phyloP scores from a whole-genome alignment of 805 yeast species.

The Tetrapisispora iriomotensis region DNA sequence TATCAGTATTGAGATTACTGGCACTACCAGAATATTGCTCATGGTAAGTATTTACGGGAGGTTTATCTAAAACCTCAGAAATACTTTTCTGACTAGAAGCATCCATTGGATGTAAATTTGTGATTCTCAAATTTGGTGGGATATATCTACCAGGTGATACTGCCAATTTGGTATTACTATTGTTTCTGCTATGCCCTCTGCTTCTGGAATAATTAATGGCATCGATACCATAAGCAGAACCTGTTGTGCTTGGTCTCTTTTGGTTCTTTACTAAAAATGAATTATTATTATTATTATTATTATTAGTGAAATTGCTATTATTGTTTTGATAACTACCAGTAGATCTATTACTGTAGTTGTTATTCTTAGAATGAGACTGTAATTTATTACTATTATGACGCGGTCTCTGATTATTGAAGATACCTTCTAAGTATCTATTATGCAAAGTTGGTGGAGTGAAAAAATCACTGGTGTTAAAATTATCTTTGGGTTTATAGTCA shows the following conservation, averaged over 20 bases:
- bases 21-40: constrained; percentile 13
- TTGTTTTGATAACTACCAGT: not conserved
- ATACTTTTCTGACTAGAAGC: constrained; percentile 18
- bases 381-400: constrained; percentile 16
- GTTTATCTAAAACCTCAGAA: constrained; percentile 16
- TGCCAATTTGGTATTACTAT: constrained; percentile 6
- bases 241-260: constrained; percentile 20
- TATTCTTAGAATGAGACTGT: constrained; percentile 7
- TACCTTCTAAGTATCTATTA: constrained; percentile 58
- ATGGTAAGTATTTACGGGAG: constrained; percentile 8
- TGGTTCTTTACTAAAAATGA: constrained; percentile 6
- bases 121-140: constrained; percentile 29
- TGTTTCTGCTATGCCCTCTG: constrained; percentile 3
- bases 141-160: constrained; percentile 48
- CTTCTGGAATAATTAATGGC: constrained; percentile 2
- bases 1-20: constrained; percentile 2
- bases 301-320: constrained; percentile 9
- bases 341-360: not conserved
- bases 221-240: constrained; percentile 12
- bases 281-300: constrained; percentile 8
- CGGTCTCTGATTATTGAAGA: constrained; percentile 33
- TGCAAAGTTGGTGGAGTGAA: constrained; percentile 72
- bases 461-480: constrained; percentile 56
- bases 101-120: constrained; percentile 7
- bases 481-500: constrained; percentile 22